phyloP scores from a whole-genome alignment of 2,329 filamentous ascomycete genomes.

The Pseudogymnoascus pannorum region DNA sequence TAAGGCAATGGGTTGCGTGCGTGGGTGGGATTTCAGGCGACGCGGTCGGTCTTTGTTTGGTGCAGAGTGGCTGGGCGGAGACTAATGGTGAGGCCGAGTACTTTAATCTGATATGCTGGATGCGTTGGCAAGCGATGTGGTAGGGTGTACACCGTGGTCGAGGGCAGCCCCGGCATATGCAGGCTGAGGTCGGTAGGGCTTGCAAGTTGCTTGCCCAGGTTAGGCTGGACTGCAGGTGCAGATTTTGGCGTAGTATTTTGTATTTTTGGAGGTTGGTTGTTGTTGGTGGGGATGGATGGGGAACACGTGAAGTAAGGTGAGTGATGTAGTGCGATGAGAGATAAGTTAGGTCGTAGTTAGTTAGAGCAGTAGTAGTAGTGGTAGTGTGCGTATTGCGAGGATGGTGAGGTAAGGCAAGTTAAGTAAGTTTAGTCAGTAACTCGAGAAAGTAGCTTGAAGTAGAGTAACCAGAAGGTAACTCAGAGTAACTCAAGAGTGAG shows the following conservation, averaged over 20 bases:
- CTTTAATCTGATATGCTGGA: slow-evolving; percentile 50
- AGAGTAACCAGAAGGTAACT: too few species aligned
- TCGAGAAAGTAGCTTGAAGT: too few species aligned
- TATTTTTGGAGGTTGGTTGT: slow-evolving; percentile 21
- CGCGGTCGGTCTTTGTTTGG: slow-evolving; percentile 19
- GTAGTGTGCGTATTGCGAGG: slow-evolving; percentile 27
- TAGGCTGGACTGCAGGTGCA: slow-evolving; percentile 22
- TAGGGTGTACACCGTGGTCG: slow-evolving; percentile 45
- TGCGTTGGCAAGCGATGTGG: slow-evolving; percentile 54
- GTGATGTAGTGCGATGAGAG: slow-evolving; percentile 14
- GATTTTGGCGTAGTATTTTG: slow-evolving; percentile 25
- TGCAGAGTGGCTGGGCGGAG: slow-evolving; percentile 38
- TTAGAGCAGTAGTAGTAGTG: too few species aligned
- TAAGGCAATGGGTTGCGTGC: slow-evolving; percentile 10
- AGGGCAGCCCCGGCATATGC: slow-evolving; percentile 51
- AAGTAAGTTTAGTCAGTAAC: slow-evolving; percentile 31
- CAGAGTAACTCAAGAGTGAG: slow-evolving; percentile 11
- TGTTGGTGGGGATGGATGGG: slow-evolving; percentile 17
- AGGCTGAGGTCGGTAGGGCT: slow-evolving; percentile 42
- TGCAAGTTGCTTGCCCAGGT: slow-evolving; percentile 31
- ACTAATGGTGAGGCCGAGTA: slow-evolving; percentile 30
- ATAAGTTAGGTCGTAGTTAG: too few species aligned
- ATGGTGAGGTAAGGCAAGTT: slow-evolving; percentile 31
- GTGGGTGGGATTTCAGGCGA: slow-evolving; percentile 24
- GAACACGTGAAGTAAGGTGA: slow-evolving; percentile 23